Evolutionary conservation across 2,329 filamentous ascomycete genomes (phyloP).

Genomic region (Fusarium continuum): DNA sequence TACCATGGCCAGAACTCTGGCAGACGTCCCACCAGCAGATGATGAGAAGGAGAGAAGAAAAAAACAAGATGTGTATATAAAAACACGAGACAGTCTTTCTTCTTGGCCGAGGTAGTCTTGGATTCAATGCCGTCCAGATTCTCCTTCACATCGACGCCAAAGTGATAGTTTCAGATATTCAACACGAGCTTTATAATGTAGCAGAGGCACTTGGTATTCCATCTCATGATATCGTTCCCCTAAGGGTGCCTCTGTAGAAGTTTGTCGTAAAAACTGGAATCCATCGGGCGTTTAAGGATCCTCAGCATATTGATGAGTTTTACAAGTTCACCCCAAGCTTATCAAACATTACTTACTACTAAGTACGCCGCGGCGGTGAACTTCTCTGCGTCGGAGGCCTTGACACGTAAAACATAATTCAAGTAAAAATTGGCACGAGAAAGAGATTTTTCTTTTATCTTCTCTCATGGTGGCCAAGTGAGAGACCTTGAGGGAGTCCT

Average conservation of each 20-base stretch:
- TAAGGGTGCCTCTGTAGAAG: conserved; percentile 11
- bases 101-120: conserved; percentile 29
- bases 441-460: conserved; percentile 54
- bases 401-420: conserved; percentile 50
- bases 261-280: conserved; percentile 26
- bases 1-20: neutral
- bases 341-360: too few relatives aligned
- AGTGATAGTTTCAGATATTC: conserved; percentile 31
- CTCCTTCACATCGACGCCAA: conserved; percentile 22
- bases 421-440: conserved; percentile 56
- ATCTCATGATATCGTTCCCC: conserved; percentile 14
- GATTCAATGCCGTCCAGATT: conserved; percentile 35
- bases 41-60: conserved; percentile 22
- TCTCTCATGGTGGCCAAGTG: conserved; percentile 55
- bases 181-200: conserved; percentile 27
- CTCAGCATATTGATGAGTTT: conserved; percentile 32
- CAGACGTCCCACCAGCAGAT: conserved; percentile 31
- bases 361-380: conserved; percentile 44
- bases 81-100: conserved; percentile 21
- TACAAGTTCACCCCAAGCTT: fast-evolving
- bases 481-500: conserved; percentile 50
- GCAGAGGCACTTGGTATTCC: conserved; percentile 20
- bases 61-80: too few relatives aligned
- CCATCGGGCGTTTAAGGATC: conserved; percentile 36
- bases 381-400: conserved; percentile 53